Evolutionary conservation across 2,329 filamentous ascomycete genomes (phyloP).

Genomic region (Fusarium newnesense): DNA sequence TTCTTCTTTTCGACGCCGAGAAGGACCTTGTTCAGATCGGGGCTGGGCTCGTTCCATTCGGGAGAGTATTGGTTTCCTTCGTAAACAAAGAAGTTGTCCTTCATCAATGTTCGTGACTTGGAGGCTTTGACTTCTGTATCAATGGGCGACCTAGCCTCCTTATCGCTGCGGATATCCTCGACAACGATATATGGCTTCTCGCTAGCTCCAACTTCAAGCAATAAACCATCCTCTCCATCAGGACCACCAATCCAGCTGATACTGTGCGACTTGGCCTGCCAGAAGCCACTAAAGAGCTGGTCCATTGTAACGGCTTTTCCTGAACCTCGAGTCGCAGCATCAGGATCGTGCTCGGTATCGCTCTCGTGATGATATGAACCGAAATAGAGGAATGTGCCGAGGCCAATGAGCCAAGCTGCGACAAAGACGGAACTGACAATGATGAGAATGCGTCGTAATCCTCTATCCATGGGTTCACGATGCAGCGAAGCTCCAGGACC

Average conservation of each 20-base stretch:
- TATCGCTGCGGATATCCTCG: conserved; percentile 77
- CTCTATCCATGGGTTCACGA: conserved; percentile 70
- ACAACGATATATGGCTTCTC: conserved; percentile 83
- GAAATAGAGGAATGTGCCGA: conserved; percentile 72
- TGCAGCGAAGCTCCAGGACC: conserved; percentile 51
- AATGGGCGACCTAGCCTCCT: conserved; percentile 48
- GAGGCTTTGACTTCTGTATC: conserved; percentile 48
- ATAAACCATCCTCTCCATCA: conserved; percentile 81
- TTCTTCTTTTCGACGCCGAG: conserved; percentile 76
- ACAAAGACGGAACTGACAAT: conserved; percentile 70
- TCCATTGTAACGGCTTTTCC: conserved; percentile 80
- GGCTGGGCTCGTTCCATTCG: conserved; percentile 76
- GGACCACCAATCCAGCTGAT: conserved; percentile 83
- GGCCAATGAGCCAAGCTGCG: conserved; percentile 74
- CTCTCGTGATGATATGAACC: conserved; percentile 74
- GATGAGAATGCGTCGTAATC: conserved; percentile 70
- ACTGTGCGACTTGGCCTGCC: conserved; percentile 69
- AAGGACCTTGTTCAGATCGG: conserved; percentile 86
- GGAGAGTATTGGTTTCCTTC: conserved; percentile 66
- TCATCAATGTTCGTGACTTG: conserved; percentile 78
- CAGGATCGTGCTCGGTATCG: conserved; percentile 72
- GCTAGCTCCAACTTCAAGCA: conserved; percentile 75
- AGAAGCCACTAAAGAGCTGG: conserved; percentile 74
- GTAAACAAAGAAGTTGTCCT: conserved; percentile 70
- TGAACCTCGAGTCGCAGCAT: conserved; percentile 70